Evolutionary conservation across 768 basidiomycete genomes (phyloP).

Genomic region (Boletus subparvulus): DNA sequence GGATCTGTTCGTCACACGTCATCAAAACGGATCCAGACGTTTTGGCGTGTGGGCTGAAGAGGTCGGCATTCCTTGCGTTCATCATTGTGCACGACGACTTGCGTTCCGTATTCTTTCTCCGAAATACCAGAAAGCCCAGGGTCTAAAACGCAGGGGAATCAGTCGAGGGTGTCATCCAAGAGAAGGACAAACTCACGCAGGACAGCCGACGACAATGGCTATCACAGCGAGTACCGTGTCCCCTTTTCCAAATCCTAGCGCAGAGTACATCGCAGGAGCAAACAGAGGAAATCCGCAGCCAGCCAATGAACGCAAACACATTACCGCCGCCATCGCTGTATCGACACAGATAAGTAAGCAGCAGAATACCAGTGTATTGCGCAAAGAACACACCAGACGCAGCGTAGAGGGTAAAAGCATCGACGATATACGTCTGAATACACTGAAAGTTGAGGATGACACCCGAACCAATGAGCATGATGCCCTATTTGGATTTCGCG

Average conservation of each 20-base stretch:
- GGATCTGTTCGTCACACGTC: background rate
- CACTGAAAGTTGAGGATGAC: slow-evolving; percentile 59
- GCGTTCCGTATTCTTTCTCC: slow-evolving; percentile 49
- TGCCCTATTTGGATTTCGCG: slow-evolving; percentile 43
- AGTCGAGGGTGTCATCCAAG: slow-evolving; percentile 13
- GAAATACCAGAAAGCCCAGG: slow-evolving; percentile 44
- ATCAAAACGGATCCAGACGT: background rate
- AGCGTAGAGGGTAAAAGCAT: slow-evolving; percentile 63
- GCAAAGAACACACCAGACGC: slow-evolving; percentile 52
- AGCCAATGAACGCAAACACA: slow-evolving; percentile 59
- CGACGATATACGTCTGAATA: slow-evolving; percentile 68
- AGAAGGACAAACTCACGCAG: slow-evolving; percentile 32
- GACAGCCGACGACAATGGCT: slow-evolving; percentile 61
- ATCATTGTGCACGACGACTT: slow-evolving; percentile 40
- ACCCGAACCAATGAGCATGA: slow-evolving; percentile 54
- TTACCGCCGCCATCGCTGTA: slow-evolving; percentile 62
- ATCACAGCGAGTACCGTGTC: slow-evolving; percentile 60
- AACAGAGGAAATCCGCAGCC: slow-evolving; percentile 83
- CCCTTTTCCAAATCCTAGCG: slow-evolving; percentile 69
- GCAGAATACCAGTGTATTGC: background rate
- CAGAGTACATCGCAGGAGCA: slow-evolving; percentile 62
- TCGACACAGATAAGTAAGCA: background rate
- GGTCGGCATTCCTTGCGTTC: background rate
- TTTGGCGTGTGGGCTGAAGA: background rate
- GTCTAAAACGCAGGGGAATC: slow-evolving; percentile 39